Base-by-base conservation (phyloP, 1,139 yeast genomes). In the Diutina mesorugosa region DNA sequence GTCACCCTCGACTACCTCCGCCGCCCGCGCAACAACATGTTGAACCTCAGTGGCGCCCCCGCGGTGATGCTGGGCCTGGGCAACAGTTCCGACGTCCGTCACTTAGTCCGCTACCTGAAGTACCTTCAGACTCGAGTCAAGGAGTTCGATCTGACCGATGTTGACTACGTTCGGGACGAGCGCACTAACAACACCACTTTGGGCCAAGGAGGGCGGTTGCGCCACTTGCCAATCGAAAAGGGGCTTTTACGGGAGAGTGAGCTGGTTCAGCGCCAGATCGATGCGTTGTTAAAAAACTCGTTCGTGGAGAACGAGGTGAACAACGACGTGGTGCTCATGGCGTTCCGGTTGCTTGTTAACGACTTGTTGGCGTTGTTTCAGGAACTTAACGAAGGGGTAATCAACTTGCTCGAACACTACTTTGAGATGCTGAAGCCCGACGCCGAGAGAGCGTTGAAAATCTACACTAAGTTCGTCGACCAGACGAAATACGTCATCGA, bases 371-470 rank as follows among this genome's bases (percentile, higher is more conserved):
- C 90, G 0, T 72, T 93, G 52, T 95, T 90, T 70, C 97, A 93
- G 70, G 85, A 87, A 57, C 74, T 93, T 62, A 93, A 93, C 69
- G 98, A 93, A 72, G 98, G 98, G 35, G 96, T 93, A 47, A 91
- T 93, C 62, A 91, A 90, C 65, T 73, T 93, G 55, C 78, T 93
- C 61, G 98, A 93, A 67, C 96, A 93, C 67, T 93, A 89, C 70
- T 93, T 93, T 71, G 99, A 93, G 70, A 87, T 93, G 83, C 83
- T 91, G 47, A 83, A 81, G 62, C 74, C 75, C 47, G 97, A 93
- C 67, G 98, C 98, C 4, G 89, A 87, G 65, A 79, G 91, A 61
- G 93, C 97, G 0, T 78, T 93, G 61, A 84, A 81, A 38, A 84
- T 93, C 55, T 93, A 93, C 73, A 89, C 87, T 63, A 80, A 79